Percentiles rank a stretch among this genome's conserved stretches.
Conservation (phyloP, 2,329 filamentous ascomycete genomes). For the Colletotrichum sp. region DNA sequence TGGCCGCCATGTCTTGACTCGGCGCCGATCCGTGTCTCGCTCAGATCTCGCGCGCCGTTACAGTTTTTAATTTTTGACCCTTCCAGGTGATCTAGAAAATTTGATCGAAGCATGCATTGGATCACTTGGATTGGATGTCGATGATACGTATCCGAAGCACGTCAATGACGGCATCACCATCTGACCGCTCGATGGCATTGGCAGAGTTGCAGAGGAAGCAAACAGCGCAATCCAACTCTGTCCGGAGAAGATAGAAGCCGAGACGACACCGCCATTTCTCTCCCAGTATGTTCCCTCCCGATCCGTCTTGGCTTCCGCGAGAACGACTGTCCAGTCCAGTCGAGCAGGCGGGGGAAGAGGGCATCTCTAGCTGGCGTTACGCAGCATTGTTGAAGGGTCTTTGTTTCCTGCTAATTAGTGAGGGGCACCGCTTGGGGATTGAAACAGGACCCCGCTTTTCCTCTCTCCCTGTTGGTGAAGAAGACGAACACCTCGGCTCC, state of each 20-base stretch:
- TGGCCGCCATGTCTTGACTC: conserved; percentile 16
- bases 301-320: conserved; percentile 1
- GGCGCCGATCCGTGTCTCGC: conserved; percentile 12
- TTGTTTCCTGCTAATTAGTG: not conserved
- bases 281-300: not conserved
- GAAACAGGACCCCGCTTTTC: not conserved
- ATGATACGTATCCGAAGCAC: not conserved
- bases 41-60: conserved; percentile 5
- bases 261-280: not conserved
- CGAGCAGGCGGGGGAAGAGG: not conserved
- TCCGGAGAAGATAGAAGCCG: not conserved
- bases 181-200: not conserved
- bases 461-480: not conserved
- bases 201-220: not conserved
- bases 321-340: not conserved
- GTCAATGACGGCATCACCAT: not conserved
- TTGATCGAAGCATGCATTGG: not conserved
- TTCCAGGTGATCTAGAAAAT: conserved; percentile 7
- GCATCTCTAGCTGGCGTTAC: not conserved
- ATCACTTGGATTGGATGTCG: not conserved
- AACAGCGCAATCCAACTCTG: not conserved
- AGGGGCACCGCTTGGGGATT: not conserved
- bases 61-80: not conserved
- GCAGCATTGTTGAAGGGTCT: not conserved
- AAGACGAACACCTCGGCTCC: not conserved